Base-by-base conservation (phyloP, 1,284 basidiomycete species). In the Microbotryum scabiosae region DNA sequence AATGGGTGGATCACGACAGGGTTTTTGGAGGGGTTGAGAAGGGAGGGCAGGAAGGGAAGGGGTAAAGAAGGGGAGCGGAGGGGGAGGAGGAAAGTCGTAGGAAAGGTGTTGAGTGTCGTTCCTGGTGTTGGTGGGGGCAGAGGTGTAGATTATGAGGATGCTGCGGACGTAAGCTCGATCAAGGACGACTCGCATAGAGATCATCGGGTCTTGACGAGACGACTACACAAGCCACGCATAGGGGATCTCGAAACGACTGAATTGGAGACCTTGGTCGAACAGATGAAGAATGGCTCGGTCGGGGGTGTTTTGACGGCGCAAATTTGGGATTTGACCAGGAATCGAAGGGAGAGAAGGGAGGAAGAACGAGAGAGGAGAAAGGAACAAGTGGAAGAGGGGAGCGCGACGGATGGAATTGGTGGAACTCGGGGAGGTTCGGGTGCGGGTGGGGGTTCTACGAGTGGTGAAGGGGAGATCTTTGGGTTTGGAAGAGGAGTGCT, bases 181-280 rank as follows among this genome's bases (percentile, higher is more conserved):
- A 14, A 46, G 28, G 53, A 41, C 9, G 51, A 32, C n/a, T 23
- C 9, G 9, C 32, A 30, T 30, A 30, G 30, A 30, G 43, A 21
- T 12, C 36, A 5, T 43, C 25, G 21, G 21, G 43, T 21, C 9
- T 41, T 43, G 21, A 44, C 21, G 25, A 5, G 20, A 26, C 16
- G 41, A 14, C 46, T 41, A 16, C 36, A 41, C 16, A 41, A 41
- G 18, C n/a, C 28, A 12, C 30, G 23, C 6, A 43, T 47, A 36
- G 53, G 54, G 9, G 52, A 59, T 4, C 28, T 44, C 41, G 58
- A 59, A 43, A 59, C 58, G 25, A 41, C 47, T 3, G 30, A 32
- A 8, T 10, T 59, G 12, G 53, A 54, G 9, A 21, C 3, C 12
- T 46, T 59, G 9, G 46, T 54, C 8, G 25, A 30, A 2, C 26